These are phyloP conservation scores for Silene uniflora DNA, from an alignment of 148 eudicot species.

Conservation along the genomic window DNA sequence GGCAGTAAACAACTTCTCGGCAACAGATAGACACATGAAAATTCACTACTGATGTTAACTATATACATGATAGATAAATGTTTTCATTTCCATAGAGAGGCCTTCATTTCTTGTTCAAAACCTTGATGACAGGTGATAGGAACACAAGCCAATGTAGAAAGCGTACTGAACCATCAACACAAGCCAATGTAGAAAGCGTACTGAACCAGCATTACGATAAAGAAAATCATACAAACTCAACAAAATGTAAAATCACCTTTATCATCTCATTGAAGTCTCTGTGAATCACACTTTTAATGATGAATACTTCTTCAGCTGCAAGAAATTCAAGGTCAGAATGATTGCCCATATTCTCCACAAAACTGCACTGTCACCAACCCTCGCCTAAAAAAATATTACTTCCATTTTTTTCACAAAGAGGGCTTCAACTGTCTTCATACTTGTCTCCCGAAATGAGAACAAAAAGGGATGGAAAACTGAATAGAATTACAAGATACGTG, in stretches of 20 bases:
- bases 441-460: background rate
- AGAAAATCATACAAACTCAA: conserved; percentile 12
- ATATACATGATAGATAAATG: background rate
- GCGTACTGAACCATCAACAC: too few species aligned
- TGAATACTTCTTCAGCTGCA: conserved; percentile 91
- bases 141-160: background rate
- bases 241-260: conserved; percentile 49
- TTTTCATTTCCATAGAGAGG: background rate
- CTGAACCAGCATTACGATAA: background rate
- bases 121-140: background rate
- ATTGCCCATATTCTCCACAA: conserved; percentile 2
- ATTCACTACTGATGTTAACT: background rate
- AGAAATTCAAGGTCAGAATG: conserved; percentile 19
- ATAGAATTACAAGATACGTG: background rate
- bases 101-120: background rate
- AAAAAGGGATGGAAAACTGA: background rate
- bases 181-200: too few species aligned
- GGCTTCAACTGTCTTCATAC: background rate
- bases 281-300: conserved; percentile 94
- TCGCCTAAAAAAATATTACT: background rate
- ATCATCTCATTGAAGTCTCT: conserved; percentile 84
- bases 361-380: background rate
- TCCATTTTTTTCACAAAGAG: background rate
- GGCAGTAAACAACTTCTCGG: background rate
- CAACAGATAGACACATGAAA: background rate